Evolutionary conservation across 192 early-diverging fungal species (phyloP).

Genomic region (Allomyces macrogynus): DNA sequence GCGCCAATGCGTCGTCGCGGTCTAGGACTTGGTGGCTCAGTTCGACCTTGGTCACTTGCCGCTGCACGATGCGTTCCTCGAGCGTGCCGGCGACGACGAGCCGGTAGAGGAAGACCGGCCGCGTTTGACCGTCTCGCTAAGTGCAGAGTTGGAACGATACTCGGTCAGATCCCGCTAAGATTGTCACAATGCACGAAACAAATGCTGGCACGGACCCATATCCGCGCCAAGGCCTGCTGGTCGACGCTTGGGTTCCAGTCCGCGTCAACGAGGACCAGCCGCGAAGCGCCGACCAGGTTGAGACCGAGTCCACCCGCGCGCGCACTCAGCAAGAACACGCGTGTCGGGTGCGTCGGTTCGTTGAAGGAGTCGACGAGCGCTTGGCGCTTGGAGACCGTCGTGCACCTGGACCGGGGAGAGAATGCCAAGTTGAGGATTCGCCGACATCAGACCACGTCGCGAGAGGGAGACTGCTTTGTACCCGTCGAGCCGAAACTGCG

Average conservation of each 20-base stretch:
- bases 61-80: conserved; percentile 39
- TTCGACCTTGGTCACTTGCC: conserved; percentile 34
- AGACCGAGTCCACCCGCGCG: conserved; percentile 41
- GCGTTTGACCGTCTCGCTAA: conserved; percentile 19
- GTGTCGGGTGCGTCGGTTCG: conserved; percentile 14
- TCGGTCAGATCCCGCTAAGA: background rate
- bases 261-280: conserved; percentile 32
- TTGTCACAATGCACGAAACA: too few species aligned
- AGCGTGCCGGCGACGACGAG: conserved; percentile 17
- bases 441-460: background rate
- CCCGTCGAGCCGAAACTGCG: conserved; percentile 35
- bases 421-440: too few species aligned
- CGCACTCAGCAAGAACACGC: conserved; percentile 24
- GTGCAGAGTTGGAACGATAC: background rate
- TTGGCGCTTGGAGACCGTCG: conserved; percentile 17
- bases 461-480: conserved; percentile 8
- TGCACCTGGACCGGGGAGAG: conserved; percentile 5
- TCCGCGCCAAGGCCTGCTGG: conserved; percentile 40
- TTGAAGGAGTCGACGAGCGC: conserved; percentile 23
- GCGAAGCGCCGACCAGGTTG: conserved; percentile 34
- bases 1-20: background rate
- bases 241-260: conserved; percentile 32
- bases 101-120: conserved; percentile 15
- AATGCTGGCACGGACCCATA: conserved; percentile 14
- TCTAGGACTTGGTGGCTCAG: conserved; percentile 34